Evolutionary conservation across 164 flowering plant species (phyloP), one percentile per base, ranked within the genome.

Genomic region (Dillenia suffruticosa): DNA sequence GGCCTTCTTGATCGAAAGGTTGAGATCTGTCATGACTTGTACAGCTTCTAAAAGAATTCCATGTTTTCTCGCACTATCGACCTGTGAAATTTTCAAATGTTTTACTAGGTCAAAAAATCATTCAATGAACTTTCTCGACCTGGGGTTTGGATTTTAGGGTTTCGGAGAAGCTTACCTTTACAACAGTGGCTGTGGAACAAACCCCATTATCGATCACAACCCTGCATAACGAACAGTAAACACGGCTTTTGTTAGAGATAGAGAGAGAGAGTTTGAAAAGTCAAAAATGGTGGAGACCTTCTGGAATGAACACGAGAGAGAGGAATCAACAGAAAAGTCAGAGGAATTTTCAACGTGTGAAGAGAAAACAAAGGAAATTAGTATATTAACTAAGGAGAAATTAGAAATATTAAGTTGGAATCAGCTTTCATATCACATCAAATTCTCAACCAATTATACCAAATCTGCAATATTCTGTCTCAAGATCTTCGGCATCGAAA

Each of bases 191-290:
- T 8, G 82, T 70, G 11, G 81, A 46, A 63, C 94, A 88, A 45
- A 83, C 96, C 56, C 81, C 88, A 83, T 90, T 95, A 80, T 95
- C 97, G 54, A 95, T 82, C 49, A 82, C 90, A 57, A 90, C 97
- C 76, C 99, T 95, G 94, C 44, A 63, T 69, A 54, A 12, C 22
- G 46, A 32, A 7, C n/a, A 61, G 65, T 26, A 62, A 73, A 46
- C 46, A 13, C 7, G 24, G 48, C 51, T 15, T 19, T 57, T 40
- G 54, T 44, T 53, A 5, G 17, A 51, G 56, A 65, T 2, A 2
- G 19, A 50, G 9, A 19, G n/a, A 15, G 22, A 53, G 46, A 44
- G 50, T 24, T 58, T 17, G 63, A 64, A 68, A 73, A 70, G 66
- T 54, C 70, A 19, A 44, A 16, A 0, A 46, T 53, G 43, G 54